A percentile compares a stretch with the other conserved stretches of the same genome.
Conservation (phyloP, 176 grass and related monocot genomes). For the Pontederia paniculata region DNA sequence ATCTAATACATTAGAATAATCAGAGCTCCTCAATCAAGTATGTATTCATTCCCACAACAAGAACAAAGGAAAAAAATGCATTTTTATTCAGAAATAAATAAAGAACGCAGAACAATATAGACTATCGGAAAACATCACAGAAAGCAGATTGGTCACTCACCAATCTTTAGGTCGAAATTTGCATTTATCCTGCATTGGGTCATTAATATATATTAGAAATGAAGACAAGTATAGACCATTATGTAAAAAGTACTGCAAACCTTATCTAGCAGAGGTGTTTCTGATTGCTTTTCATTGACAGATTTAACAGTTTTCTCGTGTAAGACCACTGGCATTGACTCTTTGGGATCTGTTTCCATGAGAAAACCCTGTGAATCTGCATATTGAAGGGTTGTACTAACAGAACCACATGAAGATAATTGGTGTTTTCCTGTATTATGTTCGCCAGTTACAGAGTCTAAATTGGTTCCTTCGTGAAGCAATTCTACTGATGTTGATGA, state of each 20-base stretch:
- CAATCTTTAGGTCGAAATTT: conserved; percentile 38
- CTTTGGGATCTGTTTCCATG: conserved; percentile 39
- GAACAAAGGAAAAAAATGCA: no score
- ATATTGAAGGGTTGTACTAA: conserved; percentile 37
- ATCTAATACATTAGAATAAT: no score
- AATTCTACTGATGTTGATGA: conserved; percentile 3
- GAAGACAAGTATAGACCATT: conserved; percentile 6
- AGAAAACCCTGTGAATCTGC: conserved; percentile 31
- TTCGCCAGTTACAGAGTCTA: conserved; percentile 21
- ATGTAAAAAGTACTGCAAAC: background rate
- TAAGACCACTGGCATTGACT: conserved; percentile 21
- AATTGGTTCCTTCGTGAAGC: conserved; percentile 1
- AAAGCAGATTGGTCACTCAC: conserved; percentile 30
- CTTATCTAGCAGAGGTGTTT: no score
- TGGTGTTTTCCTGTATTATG: conserved; percentile 46
- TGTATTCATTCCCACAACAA: no score
- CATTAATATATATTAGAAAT: conserved; percentile 24
- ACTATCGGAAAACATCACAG: conserved; percentile 6
- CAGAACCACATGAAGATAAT: conserved; percentile 81
- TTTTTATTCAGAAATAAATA: conserved; percentile 9
- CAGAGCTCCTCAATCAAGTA: no score
- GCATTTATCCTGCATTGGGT: conserved; percentile 31
- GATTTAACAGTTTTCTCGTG: no score
- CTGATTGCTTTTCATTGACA: no score
- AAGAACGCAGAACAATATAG: background rate